Base-by-base conservation (phyloP, 345 rosid species). In the Aquilaria sinensis region DNA sequence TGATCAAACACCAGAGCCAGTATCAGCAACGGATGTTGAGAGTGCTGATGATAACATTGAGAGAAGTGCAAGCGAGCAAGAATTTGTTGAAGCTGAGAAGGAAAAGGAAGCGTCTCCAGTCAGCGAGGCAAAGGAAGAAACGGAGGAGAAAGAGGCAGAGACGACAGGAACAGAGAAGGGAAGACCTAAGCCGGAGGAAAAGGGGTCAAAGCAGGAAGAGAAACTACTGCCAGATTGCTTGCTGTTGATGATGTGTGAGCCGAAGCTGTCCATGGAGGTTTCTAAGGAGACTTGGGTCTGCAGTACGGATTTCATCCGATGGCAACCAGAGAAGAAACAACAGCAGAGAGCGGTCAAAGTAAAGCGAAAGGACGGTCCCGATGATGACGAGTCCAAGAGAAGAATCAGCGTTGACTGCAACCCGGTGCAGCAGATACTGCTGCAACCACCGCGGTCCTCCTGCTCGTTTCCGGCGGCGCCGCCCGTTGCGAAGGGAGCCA, bases 281-380 rank as follows among this genome's bases (percentile, higher is more conserved):
- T 93, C 97, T 8, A 87, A 84, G 65, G 98, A 93, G 71, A 89
- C 98, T 0, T 93, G 98, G 98, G 97, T 89, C 10, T 84, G 98
- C 65, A 83, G 87, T 56, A 83, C 93, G 56, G 98, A 93, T 64
- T 89, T 93, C 80, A 76, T 86, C 29, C 72, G 91, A 73, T 79
- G 90, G 81, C 41, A 77, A 23, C 96, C 92, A 2, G 87, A 77
- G 73, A 72, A 76, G 55, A 76, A 59, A 66, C 70, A 59, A 34
- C 79, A 76, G 47, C 76, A 68, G 70, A 57, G 48, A 62, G 63
- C 60, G 70, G 43, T 37, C 3, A 37, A 37, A 37, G 43, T 37
- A 5, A 72, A 70, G 37, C 71, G 77, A 63, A 63, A 31, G 37
- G 51, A 63, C 66, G 78, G 74, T 51, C 50, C 51, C 6, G 80